phyloP scores from a whole-genome alignment of 148 eudicot species.

The Oxyria digyna region DNA sequence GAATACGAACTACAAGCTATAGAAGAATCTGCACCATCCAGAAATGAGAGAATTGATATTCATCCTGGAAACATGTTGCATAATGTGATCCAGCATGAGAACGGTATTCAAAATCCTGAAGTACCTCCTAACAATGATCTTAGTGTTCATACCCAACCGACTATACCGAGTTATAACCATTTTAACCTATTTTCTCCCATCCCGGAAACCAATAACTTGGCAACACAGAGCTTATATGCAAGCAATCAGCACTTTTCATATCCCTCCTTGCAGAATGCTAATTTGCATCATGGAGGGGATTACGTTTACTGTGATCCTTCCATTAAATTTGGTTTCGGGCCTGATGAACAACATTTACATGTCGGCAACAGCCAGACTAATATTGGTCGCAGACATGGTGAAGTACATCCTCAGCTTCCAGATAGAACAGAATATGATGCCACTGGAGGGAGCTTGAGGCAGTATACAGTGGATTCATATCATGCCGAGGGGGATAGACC shows the following conservation, averaged over 20 bases:
- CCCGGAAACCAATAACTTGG: slow-evolving; percentile 22
- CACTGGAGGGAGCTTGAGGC: slow-evolving; percentile 24
- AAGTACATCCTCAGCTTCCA: slow-evolving; percentile 18
- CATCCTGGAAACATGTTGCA: slow-evolving; percentile 22
- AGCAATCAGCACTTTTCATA: slow-evolving; percentile 21
- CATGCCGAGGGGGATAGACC: slow-evolving; percentile 33
- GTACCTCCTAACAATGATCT: slow-evolving; percentile 22
- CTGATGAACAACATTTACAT: slow-evolving; percentile 23
- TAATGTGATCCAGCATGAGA: slow-evolving; percentile 27
- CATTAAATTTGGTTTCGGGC: slow-evolving; percentile 24
- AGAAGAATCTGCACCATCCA: slow-evolving; percentile 15
- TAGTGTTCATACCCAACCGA: slow-evolving; percentile 24
- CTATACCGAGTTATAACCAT: slow-evolving; percentile 20
- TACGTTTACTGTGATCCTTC: slow-evolving; percentile 25
- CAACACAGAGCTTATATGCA: slow-evolving; percentile 17
- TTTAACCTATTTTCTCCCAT: slow-evolving; percentile 23
- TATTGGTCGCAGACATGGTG: slow-evolving; percentile 22
- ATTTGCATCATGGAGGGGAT: slow-evolving; percentile 25
- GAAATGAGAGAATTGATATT: slow-evolving; percentile 15
- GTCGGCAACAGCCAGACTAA: slow-evolving; percentile 19
- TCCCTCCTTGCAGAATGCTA: slow-evolving; percentile 24
- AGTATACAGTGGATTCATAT: slow-evolving; percentile 27
- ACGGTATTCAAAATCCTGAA: slow-evolving; percentile 17
- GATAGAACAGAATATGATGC: slow-evolving; percentile 25
- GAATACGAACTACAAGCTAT: background rate